These are phyloP conservation scores for Cenchrus purpureus DNA, from an alignment of 176 grass and related monocot species.

Conservation along the genomic window DNA sequence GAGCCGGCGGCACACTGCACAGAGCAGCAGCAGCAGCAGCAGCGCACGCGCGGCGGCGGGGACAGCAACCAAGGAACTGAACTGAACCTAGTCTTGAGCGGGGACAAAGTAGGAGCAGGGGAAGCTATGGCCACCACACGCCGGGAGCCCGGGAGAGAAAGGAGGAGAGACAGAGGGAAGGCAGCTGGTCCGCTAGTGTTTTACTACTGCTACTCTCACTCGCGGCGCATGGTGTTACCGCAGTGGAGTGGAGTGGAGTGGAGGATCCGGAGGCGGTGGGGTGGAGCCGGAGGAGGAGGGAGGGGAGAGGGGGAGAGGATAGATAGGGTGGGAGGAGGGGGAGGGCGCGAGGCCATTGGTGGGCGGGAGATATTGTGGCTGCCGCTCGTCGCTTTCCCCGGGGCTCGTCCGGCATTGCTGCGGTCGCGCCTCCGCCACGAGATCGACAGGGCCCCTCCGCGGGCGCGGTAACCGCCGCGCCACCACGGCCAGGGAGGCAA, in stretches of 20 bases:
- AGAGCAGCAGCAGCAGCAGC: no score
- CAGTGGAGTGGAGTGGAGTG: no score
- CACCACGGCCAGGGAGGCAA: background rate
- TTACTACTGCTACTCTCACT: background rate
- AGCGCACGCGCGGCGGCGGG: background rate
- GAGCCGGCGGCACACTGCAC: no score
- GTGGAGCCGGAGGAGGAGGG: conserved; percentile 6
- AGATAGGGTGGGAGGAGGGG: conserved; percentile 35
- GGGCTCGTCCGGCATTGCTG: background rate
- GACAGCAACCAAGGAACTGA: background rate
- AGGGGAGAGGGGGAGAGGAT: conserved; percentile 50
- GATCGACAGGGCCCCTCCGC: background rate
- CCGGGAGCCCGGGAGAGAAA: background rate
- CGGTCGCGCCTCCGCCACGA: conserved; percentile 46
- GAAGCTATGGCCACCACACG: conserved; percentile 38
- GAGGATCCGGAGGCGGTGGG: background rate
- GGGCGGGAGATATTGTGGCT: conserved; percentile 68
- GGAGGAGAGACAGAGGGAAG: background rate
- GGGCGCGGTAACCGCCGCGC: background rate
- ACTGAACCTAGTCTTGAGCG: background rate
- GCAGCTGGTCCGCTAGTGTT: conserved; percentile 34
- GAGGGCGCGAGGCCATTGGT: conserved; percentile 76
- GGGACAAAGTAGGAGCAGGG: background rate
- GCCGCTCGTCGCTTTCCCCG: conserved; percentile 4
- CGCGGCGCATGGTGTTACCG: background rate